A percentile compares a stretch with the other conserved stretches of the same genome.
Evolutionary conservation across 257 asterid species (phyloP).

Genomic region (Plantago elongata): DNA sequence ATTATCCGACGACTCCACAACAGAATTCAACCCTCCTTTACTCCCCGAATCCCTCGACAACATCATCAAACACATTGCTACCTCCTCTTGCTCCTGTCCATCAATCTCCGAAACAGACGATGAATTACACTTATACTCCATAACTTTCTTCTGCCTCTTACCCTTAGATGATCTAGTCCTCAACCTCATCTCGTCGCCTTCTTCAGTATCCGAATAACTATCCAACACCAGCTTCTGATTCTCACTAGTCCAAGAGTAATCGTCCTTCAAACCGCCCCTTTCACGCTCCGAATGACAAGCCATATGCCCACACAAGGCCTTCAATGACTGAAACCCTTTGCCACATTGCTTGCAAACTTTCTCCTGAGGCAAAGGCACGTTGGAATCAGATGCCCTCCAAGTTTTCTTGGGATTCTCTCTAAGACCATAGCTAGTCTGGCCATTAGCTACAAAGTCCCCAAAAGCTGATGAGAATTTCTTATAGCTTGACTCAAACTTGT

Average conservation of each 20-base stretch:
- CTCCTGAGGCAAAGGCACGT: conserved; percentile 42
- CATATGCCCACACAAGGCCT: conserved; percentile 97
- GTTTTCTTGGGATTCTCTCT: conserved; percentile 93
- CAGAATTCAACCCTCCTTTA: conserved; percentile 58
- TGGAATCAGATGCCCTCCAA: conserved; percentile 59
- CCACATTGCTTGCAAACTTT: conserved; percentile 89
- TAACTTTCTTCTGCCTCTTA: conserved; percentile 48
- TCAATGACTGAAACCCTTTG: conserved; percentile 78
- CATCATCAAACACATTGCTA: conserved; percentile 78
- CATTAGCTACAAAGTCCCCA: conserved; percentile 33
- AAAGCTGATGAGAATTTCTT: conserved; percentile 16
- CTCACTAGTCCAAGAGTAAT: conserved; percentile 78
- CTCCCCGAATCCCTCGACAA: conserved; percentile 68
- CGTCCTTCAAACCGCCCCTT: conserved; percentile 48
- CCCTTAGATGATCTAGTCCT: conserved; percentile 39
- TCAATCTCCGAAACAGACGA: conserved; percentile 71
- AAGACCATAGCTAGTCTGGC: conserved; percentile 51
- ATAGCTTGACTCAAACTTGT: conserved; percentile 15
- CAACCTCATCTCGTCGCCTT: conserved; percentile 40
- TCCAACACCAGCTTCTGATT: conserved; percentile 52
- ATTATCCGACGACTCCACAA: conserved; percentile 85
- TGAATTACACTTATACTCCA: conserved; percentile 46
- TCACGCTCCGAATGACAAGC: conserved; percentile 92
- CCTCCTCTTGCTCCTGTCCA: conserved; percentile 71
- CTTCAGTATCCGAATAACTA: conserved; percentile 65